Evolutionary conservation across 352 stramenopile genomes (phyloP).

Genomic region (Peronospora belbahrii): DNA sequence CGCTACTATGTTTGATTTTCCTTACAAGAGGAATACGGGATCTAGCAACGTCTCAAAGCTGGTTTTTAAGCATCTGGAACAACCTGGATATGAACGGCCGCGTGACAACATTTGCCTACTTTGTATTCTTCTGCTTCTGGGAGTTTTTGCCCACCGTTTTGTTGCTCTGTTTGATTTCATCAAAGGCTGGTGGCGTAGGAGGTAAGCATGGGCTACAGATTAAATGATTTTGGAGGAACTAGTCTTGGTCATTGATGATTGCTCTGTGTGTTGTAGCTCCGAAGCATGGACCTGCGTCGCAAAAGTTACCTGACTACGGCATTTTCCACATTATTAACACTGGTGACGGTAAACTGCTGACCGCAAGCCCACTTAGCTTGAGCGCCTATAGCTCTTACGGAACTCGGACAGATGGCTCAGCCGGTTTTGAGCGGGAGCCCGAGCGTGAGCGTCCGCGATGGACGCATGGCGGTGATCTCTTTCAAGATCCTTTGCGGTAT

Average conservation of each 20-base stretch:
- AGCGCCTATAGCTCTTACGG: conserved; percentile 54
- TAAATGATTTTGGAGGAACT: neutral
- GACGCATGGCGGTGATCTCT: conserved; percentile 76
- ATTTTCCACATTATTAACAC: conserved; percentile 86
- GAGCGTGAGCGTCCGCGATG: conserved; percentile 51
- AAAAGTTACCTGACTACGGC: conserved; percentile 75
- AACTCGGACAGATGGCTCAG: conserved; percentile 16
- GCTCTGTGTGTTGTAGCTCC: conserved; percentile 35
- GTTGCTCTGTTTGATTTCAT: conserved; percentile 73
- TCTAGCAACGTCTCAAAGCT: conserved; percentile 77
- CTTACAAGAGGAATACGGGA: conserved; percentile 69
- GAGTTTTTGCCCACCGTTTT: conserved; percentile 79
- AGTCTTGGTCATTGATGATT: neutral
- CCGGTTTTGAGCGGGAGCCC: conserved; percentile 18
- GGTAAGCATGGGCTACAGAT: conserved; percentile 24
- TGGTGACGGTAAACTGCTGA: conserved; percentile 40
- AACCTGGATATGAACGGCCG: conserved; percentile 80
- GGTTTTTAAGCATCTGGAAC: conserved; percentile 82
- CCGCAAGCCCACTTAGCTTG: conserved; percentile 50
- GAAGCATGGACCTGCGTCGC: conserved; percentile 43
- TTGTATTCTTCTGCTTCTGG: conserved; percentile 85
- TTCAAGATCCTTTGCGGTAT: conserved; percentile 76
- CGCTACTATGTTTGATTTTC: conserved; percentile 75
- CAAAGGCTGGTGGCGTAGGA: conserved; percentile 71
- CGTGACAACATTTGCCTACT: conserved; percentile 70